A percentile compares a stretch with the other conserved stretches of the same genome.
phyloP scores from a whole-genome alignment of 208 protist species.

The Trichomonas tenax region DNA sequence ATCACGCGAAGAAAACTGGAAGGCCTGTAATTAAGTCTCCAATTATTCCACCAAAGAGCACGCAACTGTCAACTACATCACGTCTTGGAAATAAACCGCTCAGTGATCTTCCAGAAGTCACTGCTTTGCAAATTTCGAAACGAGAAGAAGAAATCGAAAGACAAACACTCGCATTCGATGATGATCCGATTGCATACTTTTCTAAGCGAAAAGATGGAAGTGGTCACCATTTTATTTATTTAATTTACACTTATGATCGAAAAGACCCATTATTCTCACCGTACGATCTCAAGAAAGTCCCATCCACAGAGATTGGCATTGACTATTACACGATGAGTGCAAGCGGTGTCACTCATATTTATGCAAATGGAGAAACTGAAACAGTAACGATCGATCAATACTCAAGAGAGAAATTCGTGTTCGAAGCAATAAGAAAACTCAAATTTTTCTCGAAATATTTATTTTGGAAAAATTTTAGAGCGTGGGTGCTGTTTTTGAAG shows the following conservation, averaged over 20 bases:
- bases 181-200: background rate
- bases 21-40: background rate
- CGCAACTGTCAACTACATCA: background rate
- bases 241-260: background rate
- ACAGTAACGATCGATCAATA: background rate
- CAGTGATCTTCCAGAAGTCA: background rate
- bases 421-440: background rate
- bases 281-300: background rate
- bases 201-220: background rate
- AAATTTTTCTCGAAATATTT: background rate
- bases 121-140: background rate
- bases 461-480: background rate
- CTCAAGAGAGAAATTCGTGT: background rate
- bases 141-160: background rate
- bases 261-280: conserved; percentile 17
- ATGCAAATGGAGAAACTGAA: background rate
- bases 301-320: background rate
- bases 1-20: background rate
- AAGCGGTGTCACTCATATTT: background rate
- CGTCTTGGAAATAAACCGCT: background rate
- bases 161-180: background rate
- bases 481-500: background rate
- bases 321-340: background rate
- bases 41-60: background rate
- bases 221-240: conserved; percentile 14